Percentiles rank a stretch among this genome's conserved stretches.
These are phyloP conservation scores for Guadua angustifolia DNA, from an alignment of 176 grass and related monocot species.

Conservation along the genomic window DNA sequence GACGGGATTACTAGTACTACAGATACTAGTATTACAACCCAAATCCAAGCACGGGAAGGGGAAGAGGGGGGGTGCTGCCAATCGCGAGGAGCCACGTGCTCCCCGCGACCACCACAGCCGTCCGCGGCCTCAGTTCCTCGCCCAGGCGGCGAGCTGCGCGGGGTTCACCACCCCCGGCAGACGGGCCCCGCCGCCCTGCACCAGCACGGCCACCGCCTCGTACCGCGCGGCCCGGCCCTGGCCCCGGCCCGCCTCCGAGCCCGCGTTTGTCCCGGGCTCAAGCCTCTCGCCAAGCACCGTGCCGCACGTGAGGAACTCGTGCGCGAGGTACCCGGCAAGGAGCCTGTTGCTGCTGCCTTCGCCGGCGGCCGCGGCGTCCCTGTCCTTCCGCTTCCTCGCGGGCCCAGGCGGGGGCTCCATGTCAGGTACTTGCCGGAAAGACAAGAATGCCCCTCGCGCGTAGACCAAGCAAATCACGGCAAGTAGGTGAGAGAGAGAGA, in stretches of 20 bases:
- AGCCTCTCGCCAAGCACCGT: constrained; percentile 42
- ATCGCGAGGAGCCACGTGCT: not conserved
- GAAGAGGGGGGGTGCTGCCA: no score
- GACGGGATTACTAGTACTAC: not conserved
- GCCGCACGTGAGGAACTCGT: constrained; percentile 57
- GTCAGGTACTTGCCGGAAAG: not conserved
- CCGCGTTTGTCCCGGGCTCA: not conserved
- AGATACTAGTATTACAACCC: not conserved
- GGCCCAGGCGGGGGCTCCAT: constrained; percentile 1
- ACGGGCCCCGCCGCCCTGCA: constrained; percentile 43
- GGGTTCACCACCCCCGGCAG: constrained; percentile 60
- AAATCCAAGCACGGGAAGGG: not conserved
- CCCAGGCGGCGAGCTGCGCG: constrained; percentile 52
- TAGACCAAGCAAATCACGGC: not conserved
- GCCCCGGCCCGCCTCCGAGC: not conserved
- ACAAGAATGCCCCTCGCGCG: not conserved
- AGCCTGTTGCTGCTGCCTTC: constrained; percentile 32
- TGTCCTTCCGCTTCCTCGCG: constrained; percentile 38
- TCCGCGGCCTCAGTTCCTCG: constrained; percentile 21
- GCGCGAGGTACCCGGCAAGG: constrained; percentile 60
- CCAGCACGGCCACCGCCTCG: constrained; percentile 46
- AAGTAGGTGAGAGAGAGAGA: not conserved
- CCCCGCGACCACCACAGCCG: not conserved
- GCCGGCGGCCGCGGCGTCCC: not conserved
- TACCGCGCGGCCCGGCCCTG: constrained; percentile 20